Conservation (phyloP, 2,329 filamentous ascomycete genomes). For the Penicillium decumbens region DNA sequence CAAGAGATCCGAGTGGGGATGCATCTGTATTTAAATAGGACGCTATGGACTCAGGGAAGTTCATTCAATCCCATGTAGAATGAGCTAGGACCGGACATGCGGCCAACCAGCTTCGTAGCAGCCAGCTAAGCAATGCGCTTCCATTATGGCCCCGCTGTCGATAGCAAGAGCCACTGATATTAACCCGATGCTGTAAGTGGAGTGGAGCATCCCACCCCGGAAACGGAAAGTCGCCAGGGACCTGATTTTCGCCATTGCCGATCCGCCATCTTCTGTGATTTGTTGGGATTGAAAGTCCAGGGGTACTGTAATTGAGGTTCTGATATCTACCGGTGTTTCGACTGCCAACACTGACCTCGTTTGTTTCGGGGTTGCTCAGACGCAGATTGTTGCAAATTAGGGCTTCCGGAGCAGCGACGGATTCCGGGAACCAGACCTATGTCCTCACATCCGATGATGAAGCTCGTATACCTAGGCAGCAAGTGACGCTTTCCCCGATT, state of each 20-base stretch:
- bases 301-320: background rate
- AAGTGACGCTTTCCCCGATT: conserved; percentile 1
- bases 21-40: background rate
- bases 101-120: conserved; percentile 3
- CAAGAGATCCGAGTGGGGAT: background rate
- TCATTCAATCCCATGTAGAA: background rate
- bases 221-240: conserved; percentile 4
- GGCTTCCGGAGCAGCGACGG: conserved; percentile 12
- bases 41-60: background rate
- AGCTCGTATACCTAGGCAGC: background rate
- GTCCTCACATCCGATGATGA: background rate
- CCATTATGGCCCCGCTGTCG: conserved; percentile 2
- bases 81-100: background rate
- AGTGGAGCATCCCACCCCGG: conserved; percentile 1
- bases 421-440: conserved; percentile 5
- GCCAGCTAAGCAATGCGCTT: conserved; percentile 3
- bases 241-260: background rate
- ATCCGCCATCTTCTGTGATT: background rate
- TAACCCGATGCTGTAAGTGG: conserved; percentile 4
- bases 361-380: background rate
- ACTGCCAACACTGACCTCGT: background rate
- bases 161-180: conserved; percentile 12
- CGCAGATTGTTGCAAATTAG: conserved; percentile 1
- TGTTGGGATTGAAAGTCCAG: background rate
- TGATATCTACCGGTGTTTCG: too few relatives aligned